Evolutionary conservation across 805 yeast genomes (phyloP), one percentile per base, ranked within the genome.

Genomic region (Suhomyces faveliae): DNA sequence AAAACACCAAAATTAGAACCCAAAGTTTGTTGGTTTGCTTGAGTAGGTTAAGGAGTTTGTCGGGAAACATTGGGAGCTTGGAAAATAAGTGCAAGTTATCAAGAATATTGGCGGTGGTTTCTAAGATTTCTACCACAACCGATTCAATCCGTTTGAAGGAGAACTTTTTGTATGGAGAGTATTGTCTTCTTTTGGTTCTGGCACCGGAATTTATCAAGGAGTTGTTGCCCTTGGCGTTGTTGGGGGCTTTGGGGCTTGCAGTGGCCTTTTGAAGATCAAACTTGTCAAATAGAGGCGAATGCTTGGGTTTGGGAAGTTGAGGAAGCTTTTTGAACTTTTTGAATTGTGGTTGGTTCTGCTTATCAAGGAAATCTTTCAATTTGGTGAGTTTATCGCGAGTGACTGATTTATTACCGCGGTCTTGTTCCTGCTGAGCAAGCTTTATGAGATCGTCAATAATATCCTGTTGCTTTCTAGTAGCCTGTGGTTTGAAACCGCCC

Each of bases 21-120:
- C 78, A 73, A 38, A 73, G 52, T 51, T 69, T 70, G 54, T 73
- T 73, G 47, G 78, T 73, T 45, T 72, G 73, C 46, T 69, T 70
- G 42, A 73, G 57, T 17, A 72, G 46, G 6, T 58, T 59, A 15
- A 57, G 25, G 8, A 73, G 52, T 19, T 50, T 51, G 47, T 67
- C 54, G 2, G 78, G 78, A 48, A 73, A 73, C 73, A 71, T 67
- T 17, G 78, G 78, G 25, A 73, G 52, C 47, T 67, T 63, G 38
- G 74, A 69, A 24, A 73, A 64, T 39, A 73, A 64, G 49, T 73
- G 76, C 12, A 73, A 59, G 47, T 71, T 73, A 54, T 73, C 78
- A 15, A 73, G 55, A 5, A 73, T 51, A 43, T 67, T 70, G 25
- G 76, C 77, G 30, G 68, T 21, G 2, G 61, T 58, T 53, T 73